Conservation (phyloP, 768 basidiomycete species). For the Solioccasus polychromus region DNA sequence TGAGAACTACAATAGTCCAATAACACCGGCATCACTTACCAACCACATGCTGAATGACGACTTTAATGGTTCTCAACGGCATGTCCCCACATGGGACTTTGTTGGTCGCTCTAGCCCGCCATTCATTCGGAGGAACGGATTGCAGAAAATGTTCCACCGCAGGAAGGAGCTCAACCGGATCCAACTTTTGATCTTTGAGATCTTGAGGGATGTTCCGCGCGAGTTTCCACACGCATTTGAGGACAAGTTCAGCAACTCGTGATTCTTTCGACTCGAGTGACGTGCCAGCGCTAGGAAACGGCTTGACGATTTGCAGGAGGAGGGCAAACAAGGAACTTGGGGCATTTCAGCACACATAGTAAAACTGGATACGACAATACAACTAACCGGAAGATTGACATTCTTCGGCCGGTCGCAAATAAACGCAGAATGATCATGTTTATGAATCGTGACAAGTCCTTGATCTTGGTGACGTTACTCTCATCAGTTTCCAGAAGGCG, state of each 20-base stretch:
- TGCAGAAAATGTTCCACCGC: slow-evolving; percentile 94
- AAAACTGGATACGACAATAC: neutral
- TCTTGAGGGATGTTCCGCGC: slow-evolving; percentile 93
- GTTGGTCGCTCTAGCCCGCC: slow-evolving; percentile 88
- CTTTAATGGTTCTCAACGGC: slow-evolving; percentile 97
- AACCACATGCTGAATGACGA: slow-evolving; percentile 95
- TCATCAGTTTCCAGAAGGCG: slow-evolving; percentile 94
- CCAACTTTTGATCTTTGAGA: slow-evolving; percentile 72
- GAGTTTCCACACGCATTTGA: slow-evolving; percentile 98
- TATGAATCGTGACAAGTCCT: slow-evolving; percentile 93
- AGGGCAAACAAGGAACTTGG: slow-evolving; percentile 64
- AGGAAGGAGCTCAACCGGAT: slow-evolving; percentile 85
- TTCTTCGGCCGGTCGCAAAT: slow-evolving; percentile 86
- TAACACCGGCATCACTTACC: slow-evolving; percentile 49
- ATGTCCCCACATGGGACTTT: slow-evolving; percentile 95
- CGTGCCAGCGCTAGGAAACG: slow-evolving; percentile 75
- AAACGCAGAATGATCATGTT: slow-evolving; percentile 96
- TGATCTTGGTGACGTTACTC: slow-evolving; percentile 75
- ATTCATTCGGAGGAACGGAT: slow-evolving; percentile 92
- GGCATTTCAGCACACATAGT: slow-evolving; percentile 6
- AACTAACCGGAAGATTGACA: slow-evolving; percentile 86
- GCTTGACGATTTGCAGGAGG: slow-evolving; percentile 78
- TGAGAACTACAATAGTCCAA: slow-evolving; percentile 14
- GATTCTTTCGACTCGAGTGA: slow-evolving; percentile 74
- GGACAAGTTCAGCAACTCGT: slow-evolving; percentile 86